Evolutionary conservation across 2,329 filamentous ascomycete species (phyloP).

Genomic region (Alternaria sp.): DNA sequence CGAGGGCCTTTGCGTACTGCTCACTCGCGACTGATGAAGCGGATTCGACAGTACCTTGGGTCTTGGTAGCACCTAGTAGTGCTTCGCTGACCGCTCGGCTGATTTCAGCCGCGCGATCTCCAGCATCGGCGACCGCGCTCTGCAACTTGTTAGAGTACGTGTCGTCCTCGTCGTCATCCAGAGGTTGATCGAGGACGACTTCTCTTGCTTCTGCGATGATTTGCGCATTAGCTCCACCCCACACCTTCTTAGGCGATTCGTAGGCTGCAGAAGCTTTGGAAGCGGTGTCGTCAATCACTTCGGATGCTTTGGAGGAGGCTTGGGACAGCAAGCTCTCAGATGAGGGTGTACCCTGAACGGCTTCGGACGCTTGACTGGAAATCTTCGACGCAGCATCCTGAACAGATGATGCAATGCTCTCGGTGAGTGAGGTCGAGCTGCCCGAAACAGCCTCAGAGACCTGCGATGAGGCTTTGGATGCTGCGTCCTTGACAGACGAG

Average conservation of each 20-base stretch:
- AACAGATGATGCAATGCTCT: conserved; percentile 49
- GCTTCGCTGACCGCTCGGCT: conserved; percentile 67
- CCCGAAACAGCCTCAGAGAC: conserved; percentile 42
- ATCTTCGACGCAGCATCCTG: conserved; percentile 48
- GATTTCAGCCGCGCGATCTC: conserved; percentile 62
- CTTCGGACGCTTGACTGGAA: conserved; percentile 38
- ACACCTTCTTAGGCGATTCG: conserved; percentile 59
- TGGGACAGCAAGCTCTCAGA: conserved; percentile 37
- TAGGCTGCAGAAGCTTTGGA: conserved; percentile 36
- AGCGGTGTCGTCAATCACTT: conserved; percentile 32
- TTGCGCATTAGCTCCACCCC: conserved; percentile 64
- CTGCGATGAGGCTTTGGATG: conserved; percentile 44
- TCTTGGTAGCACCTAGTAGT: conserved; percentile 56
- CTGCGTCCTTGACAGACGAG: conserved; percentile 49
- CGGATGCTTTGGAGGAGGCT: conserved; percentile 31
- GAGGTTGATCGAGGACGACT: conserved; percentile 60
- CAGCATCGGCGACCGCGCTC: conserved; percentile 61
- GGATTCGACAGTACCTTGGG: conserved; percentile 59
- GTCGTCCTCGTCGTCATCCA: conserved; percentile 57
- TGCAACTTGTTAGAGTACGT: conserved; percentile 63
- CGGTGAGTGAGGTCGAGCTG: conserved; percentile 38
- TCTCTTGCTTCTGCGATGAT: conserved; percentile 57
- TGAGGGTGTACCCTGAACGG: conserved; percentile 25
- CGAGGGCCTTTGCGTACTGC: conserved; percentile 65
- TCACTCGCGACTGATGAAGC: conserved; percentile 64